phyloP scores from a whole-genome alignment of 2,329 filamentous ascomycete genomes.

The Trichoderma aggressivum region DNA sequence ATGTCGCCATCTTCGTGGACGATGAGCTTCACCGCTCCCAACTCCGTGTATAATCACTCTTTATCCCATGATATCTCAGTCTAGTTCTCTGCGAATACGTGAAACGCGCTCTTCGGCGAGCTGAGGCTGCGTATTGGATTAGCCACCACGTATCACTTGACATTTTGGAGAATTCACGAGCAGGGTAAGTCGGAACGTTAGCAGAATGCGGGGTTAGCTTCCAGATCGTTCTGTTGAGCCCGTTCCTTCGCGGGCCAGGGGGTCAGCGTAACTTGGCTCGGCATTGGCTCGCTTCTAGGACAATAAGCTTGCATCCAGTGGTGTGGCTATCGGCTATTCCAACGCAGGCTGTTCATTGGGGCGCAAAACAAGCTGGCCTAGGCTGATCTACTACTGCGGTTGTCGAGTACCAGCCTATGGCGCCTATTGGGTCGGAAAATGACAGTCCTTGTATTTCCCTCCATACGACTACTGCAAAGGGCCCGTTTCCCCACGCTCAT shows the following conservation, averaged over 20 bases:
- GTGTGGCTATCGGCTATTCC: background rate
- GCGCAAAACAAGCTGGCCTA: background rate
- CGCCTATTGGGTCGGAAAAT: background rate
- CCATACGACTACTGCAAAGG: background rate
- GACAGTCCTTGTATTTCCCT: background rate
- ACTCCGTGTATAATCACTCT: background rate
- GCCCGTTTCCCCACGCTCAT: background rate
- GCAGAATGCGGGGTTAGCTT: background rate
- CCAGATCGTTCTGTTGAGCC: background rate
- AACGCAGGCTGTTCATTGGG: background rate
- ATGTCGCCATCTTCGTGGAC: background rate
- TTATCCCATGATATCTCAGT: background rate
- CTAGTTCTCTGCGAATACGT: background rate
- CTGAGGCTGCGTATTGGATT: background rate
- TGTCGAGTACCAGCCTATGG: background rate
- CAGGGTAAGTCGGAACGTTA: background rate
- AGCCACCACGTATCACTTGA: background rate
- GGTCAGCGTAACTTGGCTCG: background rate
- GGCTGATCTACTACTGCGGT: background rate
- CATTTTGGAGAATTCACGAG: background rate
- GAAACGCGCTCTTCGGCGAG: background rate
- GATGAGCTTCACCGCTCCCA: background rate
- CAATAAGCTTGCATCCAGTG: background rate
- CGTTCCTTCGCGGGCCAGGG: background rate
- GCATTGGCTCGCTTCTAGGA: slow-evolving; percentile 4